Base-by-base conservation (phyloP, 805 yeast species). In the Lipomyces japonicus region DNA sequence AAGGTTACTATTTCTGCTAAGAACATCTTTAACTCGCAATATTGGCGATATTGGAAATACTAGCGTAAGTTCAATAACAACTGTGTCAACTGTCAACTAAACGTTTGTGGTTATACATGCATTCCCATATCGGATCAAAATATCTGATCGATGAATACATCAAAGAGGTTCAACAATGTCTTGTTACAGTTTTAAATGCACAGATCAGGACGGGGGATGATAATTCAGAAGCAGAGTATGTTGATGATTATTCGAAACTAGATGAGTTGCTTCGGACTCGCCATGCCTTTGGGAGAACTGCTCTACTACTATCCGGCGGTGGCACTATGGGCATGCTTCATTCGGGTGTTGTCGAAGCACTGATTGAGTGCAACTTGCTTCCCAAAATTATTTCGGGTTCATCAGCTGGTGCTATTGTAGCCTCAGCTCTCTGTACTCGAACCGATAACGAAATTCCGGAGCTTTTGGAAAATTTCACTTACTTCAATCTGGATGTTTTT, bases 361-460 rank as follows among this genome's bases (percentile, higher is more conserved):
- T 93, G 26, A 69, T 84, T 36, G 93, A 87, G 59, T 75, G 78
- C 44, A 81, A 84, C 46, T 71, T 89, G 21, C 70, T 91, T 22
- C 99, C 99, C 0, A 76, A 85, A 42, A 86, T 93, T 32, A 80
- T 93, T 14, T 85, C 95, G 42, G 98, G 99, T 1, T 85, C 95
- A 12, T 87, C 96, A 22, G 95, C 97, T 0, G 99, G 99, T 16
- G 89, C 96, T 1, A 90, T 93, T 45, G 82, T 93, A 41, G 97
- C 97, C 18, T 79, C 95, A 42, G 80, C 93, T 16, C 73, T 93
- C 41, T 88, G 96, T 63, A 82, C 86, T 16, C 87, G 84, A 63
- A 78, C 83, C 7, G 82, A 81, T 50, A 85, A 80, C 28, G 97
- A 90, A 66, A 53, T 69, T 7, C 67, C 63, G 24, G 75, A 68